Conservation (phyloP, 2,329 filamentous ascomycete genomes). For the Exophiala oligosperma region DNA sequence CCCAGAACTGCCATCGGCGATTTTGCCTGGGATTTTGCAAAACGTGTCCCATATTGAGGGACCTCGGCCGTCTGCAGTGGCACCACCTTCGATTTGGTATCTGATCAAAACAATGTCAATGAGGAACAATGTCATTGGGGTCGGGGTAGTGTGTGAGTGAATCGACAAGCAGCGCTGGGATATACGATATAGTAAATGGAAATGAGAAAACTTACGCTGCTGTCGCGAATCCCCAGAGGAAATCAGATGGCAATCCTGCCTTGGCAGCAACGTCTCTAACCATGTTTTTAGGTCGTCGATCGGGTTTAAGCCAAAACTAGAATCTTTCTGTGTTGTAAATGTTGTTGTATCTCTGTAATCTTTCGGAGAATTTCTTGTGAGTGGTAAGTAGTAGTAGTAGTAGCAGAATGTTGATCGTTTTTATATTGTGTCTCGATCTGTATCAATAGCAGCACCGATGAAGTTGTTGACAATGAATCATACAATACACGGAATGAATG, state of each 20-base stretch:
- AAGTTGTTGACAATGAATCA: too few species aligned
- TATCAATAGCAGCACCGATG: too few species aligned
- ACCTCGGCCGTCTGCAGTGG: conserved; percentile 72
- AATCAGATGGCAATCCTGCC: conserved; percentile 62
- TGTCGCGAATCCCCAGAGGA: conserved; percentile 79
- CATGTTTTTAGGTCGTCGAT: conserved; percentile 5
- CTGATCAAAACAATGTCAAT: conserved; percentile 44
- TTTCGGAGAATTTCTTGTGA: too few species aligned
- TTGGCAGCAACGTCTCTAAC: conserved; percentile 25
- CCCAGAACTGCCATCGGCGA: conserved; percentile 74
- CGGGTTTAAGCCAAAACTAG: neutral
- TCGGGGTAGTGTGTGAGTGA: too few species aligned
- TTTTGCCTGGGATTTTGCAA: conserved; percentile 76
- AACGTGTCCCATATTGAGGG: conserved; percentile 92
- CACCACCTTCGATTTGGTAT: conserved; percentile 83
- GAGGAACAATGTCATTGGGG: neutral
- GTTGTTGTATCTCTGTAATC: too few species aligned
- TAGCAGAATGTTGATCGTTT: too few species aligned
- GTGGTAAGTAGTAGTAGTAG: too few species aligned
- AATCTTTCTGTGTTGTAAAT: neutral
- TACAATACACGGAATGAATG: too few species aligned
- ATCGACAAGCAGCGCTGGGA: too few species aligned
- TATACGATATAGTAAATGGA: too few species aligned
- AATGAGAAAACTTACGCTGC: conserved; percentile 58
- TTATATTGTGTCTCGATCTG: too few species aligned